phyloP scores from a whole-genome alignment of 257 asterid species.

The Phtheirospermum japonicum region DNA sequence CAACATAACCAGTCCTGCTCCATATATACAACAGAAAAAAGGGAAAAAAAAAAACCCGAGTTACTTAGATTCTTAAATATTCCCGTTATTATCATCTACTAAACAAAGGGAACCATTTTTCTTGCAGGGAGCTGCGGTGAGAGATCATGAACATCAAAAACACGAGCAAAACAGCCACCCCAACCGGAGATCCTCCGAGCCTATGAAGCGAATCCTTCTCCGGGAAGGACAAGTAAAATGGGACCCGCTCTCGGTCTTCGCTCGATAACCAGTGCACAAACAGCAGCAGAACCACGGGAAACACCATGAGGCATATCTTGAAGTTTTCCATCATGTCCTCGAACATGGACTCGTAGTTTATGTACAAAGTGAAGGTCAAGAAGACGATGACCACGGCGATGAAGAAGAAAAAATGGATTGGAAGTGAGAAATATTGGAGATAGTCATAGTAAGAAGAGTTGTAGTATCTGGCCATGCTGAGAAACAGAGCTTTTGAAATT shows the following conservation, averaged over 20 bases:
- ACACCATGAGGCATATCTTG: slow-evolving; percentile 44
- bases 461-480: slow-evolving; percentile 44
- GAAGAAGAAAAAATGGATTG: slow-evolving; percentile 49
- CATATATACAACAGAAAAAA: neutral
- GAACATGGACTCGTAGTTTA: slow-evolving; percentile 44
- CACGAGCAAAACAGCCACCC: slow-evolving; percentile 48
- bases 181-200: slow-evolving; percentile 58
- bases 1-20: neutral
- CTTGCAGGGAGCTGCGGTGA: slow-evolving; percentile 51
- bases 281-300: slow-evolving; percentile 50
- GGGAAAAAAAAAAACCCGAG: neutral
- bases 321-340: slow-evolving; percentile 41
- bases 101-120: slow-evolving; percentile 63
- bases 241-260: slow-evolving; percentile 34
- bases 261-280: slow-evolving; percentile 49
- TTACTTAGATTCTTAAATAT: neutral
- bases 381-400: slow-evolving; percentile 36
- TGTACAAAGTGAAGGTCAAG: slow-evolving; percentile 48
- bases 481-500: neutral
- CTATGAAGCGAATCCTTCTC: slow-evolving; percentile 49
- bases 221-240: slow-evolving; percentile 36
- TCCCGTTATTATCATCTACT: slow-evolving; percentile 23
- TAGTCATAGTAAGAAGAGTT: slow-evolving; percentile 43
- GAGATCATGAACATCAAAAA: slow-evolving; percentile 51
- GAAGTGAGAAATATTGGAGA: slow-evolving; percentile 41